Conservation (phyloP, 2,329 filamentous ascomycete species). For the Colletotrichum lindemuthianum region DNA sequence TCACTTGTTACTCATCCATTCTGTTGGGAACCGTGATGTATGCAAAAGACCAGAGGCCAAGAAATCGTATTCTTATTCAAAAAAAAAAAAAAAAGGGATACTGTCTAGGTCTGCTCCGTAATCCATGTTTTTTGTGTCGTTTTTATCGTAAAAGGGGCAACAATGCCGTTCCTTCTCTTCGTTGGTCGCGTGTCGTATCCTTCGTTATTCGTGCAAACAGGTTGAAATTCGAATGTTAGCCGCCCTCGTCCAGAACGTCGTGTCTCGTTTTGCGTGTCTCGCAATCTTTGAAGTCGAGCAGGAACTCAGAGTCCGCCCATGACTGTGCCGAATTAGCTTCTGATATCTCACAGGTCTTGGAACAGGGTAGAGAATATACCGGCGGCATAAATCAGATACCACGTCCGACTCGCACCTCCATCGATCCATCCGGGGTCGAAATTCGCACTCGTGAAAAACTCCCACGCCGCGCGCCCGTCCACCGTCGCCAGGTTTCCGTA, state of each 20-base stretch:
- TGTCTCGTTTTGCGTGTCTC: slow-evolving; percentile 14
- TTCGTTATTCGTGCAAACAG: slow-evolving; percentile 17
- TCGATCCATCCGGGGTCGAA: slow-evolving; percentile 80
- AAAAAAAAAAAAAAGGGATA: too few relatives aligned
- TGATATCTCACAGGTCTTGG: background rate
- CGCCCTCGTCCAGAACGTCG: slow-evolving; percentile 1
- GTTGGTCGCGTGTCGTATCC: slow-evolving; percentile 1
- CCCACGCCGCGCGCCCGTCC: slow-evolving; percentile 74
- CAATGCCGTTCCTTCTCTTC: background rate
- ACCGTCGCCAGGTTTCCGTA: slow-evolving; percentile 84
- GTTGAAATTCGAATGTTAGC: slow-evolving; percentile 3
- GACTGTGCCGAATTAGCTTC: slow-evolving; percentile 31
- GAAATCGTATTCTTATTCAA: slow-evolving; percentile 6
- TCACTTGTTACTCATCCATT: too few relatives aligned
- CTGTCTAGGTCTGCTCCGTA: slow-evolving; percentile 7
- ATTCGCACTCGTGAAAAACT: slow-evolving; percentile 74
- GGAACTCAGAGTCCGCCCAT: slow-evolving; percentile 31
- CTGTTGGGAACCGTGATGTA: background rate
- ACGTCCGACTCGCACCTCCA: slow-evolving; percentile 83
- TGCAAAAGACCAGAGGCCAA: background rate
- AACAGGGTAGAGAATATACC: slow-evolving; percentile 61
- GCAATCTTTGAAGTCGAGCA: background rate
- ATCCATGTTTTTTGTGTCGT: background rate
- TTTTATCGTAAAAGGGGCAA: slow-evolving; percentile 6
- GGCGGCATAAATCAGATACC: slow-evolving; percentile 84